Percentiles rank a stretch among this genome's conserved stretches.
Evolutionary conservation across 805 yeast species (phyloP).

Genomic region (Maudiozyma serrabonitensis): DNA sequence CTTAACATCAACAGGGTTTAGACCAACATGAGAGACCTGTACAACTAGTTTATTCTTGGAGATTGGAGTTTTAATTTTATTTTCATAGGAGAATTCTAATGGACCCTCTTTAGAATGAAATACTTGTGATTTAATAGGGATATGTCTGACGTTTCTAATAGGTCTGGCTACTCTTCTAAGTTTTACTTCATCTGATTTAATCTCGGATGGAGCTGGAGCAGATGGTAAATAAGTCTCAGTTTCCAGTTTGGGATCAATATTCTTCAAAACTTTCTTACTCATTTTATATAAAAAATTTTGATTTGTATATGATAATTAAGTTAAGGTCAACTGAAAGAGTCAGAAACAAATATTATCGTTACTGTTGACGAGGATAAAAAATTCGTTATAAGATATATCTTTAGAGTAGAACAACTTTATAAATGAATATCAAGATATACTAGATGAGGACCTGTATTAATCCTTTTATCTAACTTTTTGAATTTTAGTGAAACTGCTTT

Average conservation of each 20-base stretch:
- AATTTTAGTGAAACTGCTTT: too few relatives aligned
- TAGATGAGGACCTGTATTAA: too few relatives aligned
- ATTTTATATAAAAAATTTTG: background rate
- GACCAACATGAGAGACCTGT: conserved; percentile 46
- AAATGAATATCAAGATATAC: too few relatives aligned
- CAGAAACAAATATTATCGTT: too few relatives aligned
- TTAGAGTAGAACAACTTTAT: too few relatives aligned
- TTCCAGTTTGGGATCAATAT: conserved; percentile 12
- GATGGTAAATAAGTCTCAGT: conserved; percentile 10
- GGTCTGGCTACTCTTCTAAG: conserved; percentile 37
- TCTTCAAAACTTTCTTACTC: conserved; percentile 9
- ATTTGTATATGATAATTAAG: too few relatives aligned
- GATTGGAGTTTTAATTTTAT: conserved; percentile 42
- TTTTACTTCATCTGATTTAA: conserved; percentile 14
- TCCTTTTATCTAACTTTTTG: too few relatives aligned
- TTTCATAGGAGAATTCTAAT: conserved; percentile 42
- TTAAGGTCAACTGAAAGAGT: too few relatives aligned
- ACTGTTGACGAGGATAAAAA: too few relatives aligned
- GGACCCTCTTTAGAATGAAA: conserved; percentile 33
- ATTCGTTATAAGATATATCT: too few relatives aligned
- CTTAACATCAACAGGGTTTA: conserved; percentile 59
- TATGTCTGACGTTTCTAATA: conserved; percentile 40
- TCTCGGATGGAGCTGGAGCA: conserved; percentile 19
- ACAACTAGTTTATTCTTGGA: conserved; percentile 42
- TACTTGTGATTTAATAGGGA: conserved; percentile 40